These are phyloP conservation scores for Leccinum truebloodii DNA, from an alignment of 768 basidiomycete genomes.

Conservation along the genomic window DNA sequence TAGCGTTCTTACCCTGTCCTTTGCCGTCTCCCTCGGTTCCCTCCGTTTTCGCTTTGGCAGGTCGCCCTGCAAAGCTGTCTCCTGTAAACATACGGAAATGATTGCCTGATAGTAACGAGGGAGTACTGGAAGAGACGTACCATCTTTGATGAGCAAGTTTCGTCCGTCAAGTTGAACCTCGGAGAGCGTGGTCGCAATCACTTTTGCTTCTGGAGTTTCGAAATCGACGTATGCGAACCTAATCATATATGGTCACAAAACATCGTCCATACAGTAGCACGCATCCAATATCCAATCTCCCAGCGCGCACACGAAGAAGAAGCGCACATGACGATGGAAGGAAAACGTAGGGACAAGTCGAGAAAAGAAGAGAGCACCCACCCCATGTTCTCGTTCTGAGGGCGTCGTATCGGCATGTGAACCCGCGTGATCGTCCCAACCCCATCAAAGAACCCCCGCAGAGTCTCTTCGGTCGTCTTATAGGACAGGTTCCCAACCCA, in stretches of 20 bases:
- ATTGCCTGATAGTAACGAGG: neutral
- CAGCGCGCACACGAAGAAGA: neutral
- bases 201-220: constrained; percentile 70
- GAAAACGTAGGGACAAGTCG: neutral
- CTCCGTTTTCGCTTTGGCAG: constrained; percentile 39
- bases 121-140: constrained; percentile 38
- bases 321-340: too few relatives aligned
- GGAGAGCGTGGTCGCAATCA: constrained; percentile 73
- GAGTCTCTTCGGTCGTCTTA: constrained; percentile 77
- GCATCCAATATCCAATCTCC: neutral
- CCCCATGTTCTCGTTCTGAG: constrained; percentile 77
- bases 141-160: constrained; percentile 91
- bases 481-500: constrained; percentile 97
- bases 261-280: neutral
- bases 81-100: constrained; percentile 44
- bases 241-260: constrained; percentile 11
- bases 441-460: constrained; percentile 69
- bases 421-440: constrained; percentile 77
- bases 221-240: constrained; percentile 99
- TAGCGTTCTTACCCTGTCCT: constrained; percentile 25
- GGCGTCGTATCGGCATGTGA: constrained; percentile 82
- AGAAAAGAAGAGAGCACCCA: constrained; percentile 39
- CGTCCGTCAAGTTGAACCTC: constrained; percentile 85
- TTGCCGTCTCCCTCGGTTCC: constrained; percentile 35
- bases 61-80: constrained; percentile 71